Conservation (phyloP, 495 filamentous ascomycete genomes). For the Evansstolkia leycettana region DNA sequence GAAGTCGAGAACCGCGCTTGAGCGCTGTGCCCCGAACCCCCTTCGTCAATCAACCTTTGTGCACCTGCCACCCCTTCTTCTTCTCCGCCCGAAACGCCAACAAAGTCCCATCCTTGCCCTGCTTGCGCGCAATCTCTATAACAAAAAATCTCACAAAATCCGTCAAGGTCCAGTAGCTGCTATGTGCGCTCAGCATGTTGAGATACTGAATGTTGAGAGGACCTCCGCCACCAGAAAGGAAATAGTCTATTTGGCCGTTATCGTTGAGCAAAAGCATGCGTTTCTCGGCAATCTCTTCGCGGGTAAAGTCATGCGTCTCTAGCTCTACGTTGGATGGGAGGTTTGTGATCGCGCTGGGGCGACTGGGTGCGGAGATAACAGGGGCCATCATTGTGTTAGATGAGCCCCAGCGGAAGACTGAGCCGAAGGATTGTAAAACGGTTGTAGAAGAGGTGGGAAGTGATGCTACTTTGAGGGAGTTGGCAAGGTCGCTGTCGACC, state of each 20-base stretch:
- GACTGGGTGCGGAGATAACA: conserved; percentile 12
- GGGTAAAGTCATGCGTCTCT: conserved; percentile 87
- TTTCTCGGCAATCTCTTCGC: conserved; percentile 86
- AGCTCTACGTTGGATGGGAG: conserved; percentile 86
- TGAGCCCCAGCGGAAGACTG: conserved; percentile 43
- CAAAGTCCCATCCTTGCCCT: conserved; percentile 56
- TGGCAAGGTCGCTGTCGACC: conserved; percentile 68
- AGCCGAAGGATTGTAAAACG: conserved; percentile 54
- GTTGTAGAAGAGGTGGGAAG: conserved; percentile 61
- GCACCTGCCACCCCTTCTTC: conserved; percentile 38
- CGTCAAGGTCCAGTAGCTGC: conserved; percentile 76
- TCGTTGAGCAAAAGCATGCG: conserved; percentile 83
- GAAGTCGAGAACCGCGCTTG: too few species aligned
- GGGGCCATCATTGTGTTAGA: conserved; percentile 11
- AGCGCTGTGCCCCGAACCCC: too few species aligned
- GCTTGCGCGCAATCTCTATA: conserved; percentile 66
- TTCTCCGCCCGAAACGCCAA: conserved; percentile 64
- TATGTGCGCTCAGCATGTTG: conserved; percentile 96
- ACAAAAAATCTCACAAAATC: conserved; percentile 85
- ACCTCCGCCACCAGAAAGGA: conserved; percentile 63
- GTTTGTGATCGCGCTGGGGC: conserved; percentile 38
- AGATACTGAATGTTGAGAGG: conserved; percentile 89
- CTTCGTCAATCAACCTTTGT: conserved; percentile 11
- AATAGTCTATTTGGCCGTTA: conserved; percentile 90
- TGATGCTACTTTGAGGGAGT: conserved; percentile 59